phyloP scores from a whole-genome alignment of 2,329 filamentous ascomycete genomes.

The Pyrenochaeta sp. region DNA sequence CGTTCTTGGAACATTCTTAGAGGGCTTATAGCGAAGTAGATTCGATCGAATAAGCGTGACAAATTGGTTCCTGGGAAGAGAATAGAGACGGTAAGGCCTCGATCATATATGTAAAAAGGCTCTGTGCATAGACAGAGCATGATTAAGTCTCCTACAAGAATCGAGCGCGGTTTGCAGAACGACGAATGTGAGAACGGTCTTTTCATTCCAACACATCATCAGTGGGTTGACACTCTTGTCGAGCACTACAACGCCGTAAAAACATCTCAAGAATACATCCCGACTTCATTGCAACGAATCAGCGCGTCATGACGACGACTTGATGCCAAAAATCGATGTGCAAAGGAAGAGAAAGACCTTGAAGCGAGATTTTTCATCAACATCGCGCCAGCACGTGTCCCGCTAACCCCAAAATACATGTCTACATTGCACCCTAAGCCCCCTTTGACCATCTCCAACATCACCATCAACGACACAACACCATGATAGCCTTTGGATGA shows the following conservation, averaged over 20 bases:
- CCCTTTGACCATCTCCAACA: constrained; percentile 2
- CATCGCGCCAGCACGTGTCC: constrained; percentile 16
- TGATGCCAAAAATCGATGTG: not conserved
- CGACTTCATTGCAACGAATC: too few species aligned
- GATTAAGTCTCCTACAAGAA: too few species aligned
- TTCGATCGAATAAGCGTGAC: constrained; percentile 48
- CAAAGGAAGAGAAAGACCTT: constrained; percentile 3
- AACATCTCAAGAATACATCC: too few species aligned
- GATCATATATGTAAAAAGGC: too few species aligned
- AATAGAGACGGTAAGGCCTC: too few species aligned
- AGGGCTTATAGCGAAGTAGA: constrained; percentile 48
- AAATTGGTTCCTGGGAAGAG: constrained; percentile 52
- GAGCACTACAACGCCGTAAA: too few species aligned
- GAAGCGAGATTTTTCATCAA: constrained; percentile 10
- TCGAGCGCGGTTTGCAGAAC: too few species aligned
- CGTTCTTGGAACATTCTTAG: constrained; percentile 50
- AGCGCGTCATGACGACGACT: too few species aligned
- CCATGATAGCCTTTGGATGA: not conserved
- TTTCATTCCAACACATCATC: too few species aligned
- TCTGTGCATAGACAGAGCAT: too few species aligned
- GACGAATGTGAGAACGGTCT: too few species aligned
- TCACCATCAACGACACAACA: constrained; percentile 1
- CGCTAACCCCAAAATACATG: constrained; percentile 13
- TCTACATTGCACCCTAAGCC: constrained; percentile 16
- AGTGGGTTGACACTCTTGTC: too few species aligned